Percentiles rank a stretch among this genome's conserved stretches.
Evolutionary conservation across 2,329 filamentous ascomycete species (phyloP).

Genomic region (Penicillium verrucosum): DNA sequence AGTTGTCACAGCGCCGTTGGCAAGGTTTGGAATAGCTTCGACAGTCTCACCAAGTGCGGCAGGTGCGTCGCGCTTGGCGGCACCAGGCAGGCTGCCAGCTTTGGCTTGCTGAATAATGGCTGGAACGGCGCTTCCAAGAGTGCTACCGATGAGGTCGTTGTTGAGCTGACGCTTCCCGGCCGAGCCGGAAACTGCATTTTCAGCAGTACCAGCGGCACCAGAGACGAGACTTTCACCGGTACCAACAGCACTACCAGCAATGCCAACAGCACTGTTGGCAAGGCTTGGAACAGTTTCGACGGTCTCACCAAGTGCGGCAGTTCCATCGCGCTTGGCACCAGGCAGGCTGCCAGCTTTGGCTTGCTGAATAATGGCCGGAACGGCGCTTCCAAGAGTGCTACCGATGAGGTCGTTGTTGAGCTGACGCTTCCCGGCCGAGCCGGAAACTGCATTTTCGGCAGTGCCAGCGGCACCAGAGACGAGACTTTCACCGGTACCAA

Average conservation of each 20-base stretch:
- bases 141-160: background rate
- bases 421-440: background rate
- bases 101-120: background rate
- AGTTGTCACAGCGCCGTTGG: slow-evolving; percentile 4
- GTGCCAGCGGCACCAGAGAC: slow-evolving; percentile 1
- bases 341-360: background rate
- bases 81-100: background rate
- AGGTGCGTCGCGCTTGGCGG: background rate
- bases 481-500: slow-evolving; percentile 17
- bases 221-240: slow-evolving; percentile 13
- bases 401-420: background rate
- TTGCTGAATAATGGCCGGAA: background rate
- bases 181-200: slow-evolving; percentile 1
- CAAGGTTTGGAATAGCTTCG: background rate
- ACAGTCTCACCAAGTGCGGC: background rate
- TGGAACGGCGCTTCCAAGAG: background rate
- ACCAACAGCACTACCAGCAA: slow-evolving; percentile 13
- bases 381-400: background rate
- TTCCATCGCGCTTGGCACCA: slow-evolving; percentile 1
- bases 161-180: background rate
- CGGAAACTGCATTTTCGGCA: slow-evolving; percentile 10
- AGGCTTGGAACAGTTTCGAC: background rate
- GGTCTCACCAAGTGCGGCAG: background rate
- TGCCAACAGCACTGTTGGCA: slow-evolving; percentile 3
- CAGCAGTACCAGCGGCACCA: slow-evolving; percentile 8